Evolutionary conservation across 441 rosid species (phyloP).

Genomic region (Hypseocharis bilobata): DNA sequence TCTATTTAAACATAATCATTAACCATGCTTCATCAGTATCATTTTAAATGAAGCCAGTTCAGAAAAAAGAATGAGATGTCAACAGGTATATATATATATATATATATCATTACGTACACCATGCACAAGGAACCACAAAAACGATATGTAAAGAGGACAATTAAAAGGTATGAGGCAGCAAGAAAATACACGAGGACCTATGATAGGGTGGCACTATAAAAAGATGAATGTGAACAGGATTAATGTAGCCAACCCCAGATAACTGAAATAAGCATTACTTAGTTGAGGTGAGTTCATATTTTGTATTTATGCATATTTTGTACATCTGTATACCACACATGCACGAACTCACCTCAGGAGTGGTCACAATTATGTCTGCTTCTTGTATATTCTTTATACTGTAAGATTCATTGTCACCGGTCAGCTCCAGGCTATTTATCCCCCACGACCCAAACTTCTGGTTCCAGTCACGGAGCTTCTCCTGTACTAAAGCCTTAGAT

Average conservation of each 20-base stretch:
- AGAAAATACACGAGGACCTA: background rate
- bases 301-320: background rate
- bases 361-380: conserved; percentile 83
- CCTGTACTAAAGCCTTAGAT: conserved; percentile 93
- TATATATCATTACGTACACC: background rate
- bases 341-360: conserved; percentile 69
- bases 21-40: conserved; percentile 1
- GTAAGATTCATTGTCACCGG: conserved; percentile 82
- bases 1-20: conserved; percentile 35
- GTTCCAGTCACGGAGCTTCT: conserved; percentile 89
- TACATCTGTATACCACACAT: background rate
- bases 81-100: background rate
- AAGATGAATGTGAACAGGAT: background rate
- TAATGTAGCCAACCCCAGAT: background rate
- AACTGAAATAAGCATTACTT: background rate
- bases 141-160: background rate
- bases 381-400: conserved; percentile 66
- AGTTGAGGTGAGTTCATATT: background rate
- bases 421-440: conserved; percentile 77
- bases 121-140: background rate
- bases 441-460: conserved; percentile 77
- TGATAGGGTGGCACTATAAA: background rate
- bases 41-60: conserved; percentile 4
- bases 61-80: conserved; percentile 4
- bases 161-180: background rate